A percentile compares a stretch with the other conserved stretches of the same genome.
Evolutionary conservation across 2,329 filamentous ascomycete genomes (phyloP).

Genomic region (Mycosphaerella sp.): DNA sequence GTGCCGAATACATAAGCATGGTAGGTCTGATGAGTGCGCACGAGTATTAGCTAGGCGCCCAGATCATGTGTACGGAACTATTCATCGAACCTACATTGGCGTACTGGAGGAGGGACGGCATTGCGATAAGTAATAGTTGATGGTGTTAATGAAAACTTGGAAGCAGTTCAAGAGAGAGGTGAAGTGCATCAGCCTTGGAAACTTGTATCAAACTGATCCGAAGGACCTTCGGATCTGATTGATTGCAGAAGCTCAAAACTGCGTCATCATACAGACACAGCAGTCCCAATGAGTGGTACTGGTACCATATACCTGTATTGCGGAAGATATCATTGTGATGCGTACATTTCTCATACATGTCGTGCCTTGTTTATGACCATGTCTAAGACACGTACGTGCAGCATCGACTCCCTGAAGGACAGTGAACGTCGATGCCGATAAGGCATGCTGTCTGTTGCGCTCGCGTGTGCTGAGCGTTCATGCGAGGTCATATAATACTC

Average conservation of each 20-base stretch:
- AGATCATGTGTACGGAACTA: not conserved
- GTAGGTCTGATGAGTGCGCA: conserved; percentile 20
- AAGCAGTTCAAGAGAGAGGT: not conserved
- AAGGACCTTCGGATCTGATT: not conserved
- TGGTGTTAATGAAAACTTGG: not conserved
- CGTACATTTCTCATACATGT: not conserved
- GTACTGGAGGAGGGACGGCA: not conserved
- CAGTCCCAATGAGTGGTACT: not conserved
- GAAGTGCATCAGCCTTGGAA: not conserved
- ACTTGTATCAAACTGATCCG: not conserved
- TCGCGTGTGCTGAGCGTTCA: too few species aligned
- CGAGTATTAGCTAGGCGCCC: conserved; percentile 4
- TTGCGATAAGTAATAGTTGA: not conserved
- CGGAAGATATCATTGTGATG: not conserved
- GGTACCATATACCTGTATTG: not conserved
- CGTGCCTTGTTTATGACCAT: not conserved
- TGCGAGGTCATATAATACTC: too few species aligned
- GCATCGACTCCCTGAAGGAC: too few species aligned
- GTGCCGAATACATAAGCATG: conserved; percentile 31
- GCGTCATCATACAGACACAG: not conserved
- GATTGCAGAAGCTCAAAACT: not conserved
- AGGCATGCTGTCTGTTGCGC: too few species aligned
- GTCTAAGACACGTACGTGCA: too few species aligned
- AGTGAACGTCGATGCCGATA: too few species aligned
- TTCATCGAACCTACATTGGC: conserved; percentile 3